These are phyloP conservation scores for California macrophylla DNA, from an alignment of 441 rosid genomes.

Conservation along the genomic window DNA sequence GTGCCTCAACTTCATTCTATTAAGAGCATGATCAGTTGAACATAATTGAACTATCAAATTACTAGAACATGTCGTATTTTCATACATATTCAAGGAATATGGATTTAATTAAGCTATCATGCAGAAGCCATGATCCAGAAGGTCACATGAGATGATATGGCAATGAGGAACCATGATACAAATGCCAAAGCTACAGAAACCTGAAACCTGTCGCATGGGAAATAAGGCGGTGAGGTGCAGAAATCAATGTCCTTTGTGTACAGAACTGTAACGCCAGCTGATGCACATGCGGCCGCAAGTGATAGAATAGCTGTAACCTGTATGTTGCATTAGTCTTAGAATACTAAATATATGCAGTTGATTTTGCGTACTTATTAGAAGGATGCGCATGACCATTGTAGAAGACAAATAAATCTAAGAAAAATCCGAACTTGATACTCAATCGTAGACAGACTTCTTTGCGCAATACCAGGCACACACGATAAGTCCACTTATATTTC, in stretches of 20 bases:
- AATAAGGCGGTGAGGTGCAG: conserved; percentile 15
- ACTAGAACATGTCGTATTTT: not conserved
- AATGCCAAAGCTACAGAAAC: conserved; percentile 25
- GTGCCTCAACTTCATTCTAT: not conserved
- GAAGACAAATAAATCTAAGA: not conserved
- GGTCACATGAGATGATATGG: conserved; percentile 27
- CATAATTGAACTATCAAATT: not conserved
- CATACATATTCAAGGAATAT: not conserved
- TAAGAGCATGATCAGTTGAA: not conserved
- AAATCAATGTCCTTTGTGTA: conserved; percentile 21
- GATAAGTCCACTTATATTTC: not conserved
- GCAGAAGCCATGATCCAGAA: conserved; percentile 29
- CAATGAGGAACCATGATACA: conserved; percentile 25
- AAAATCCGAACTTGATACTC: not conserved
- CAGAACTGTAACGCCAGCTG: conserved; percentile 25
- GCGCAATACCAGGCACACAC: not conserved
- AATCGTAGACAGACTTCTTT: not conserved
- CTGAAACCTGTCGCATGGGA: conserved; percentile 22
- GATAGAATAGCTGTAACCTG: conserved; percentile 30
- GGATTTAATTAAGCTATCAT: conserved; percentile 1
- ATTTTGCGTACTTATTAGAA: too few species aligned
- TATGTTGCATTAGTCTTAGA: not conserved
- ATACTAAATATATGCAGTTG: not conserved
- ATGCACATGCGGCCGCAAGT: conserved; percentile 31
- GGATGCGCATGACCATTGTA: not conserved